Base-by-base conservation (phyloP, 345 rosid genomes). In the Psidium friedrichsthalianum region DNA sequence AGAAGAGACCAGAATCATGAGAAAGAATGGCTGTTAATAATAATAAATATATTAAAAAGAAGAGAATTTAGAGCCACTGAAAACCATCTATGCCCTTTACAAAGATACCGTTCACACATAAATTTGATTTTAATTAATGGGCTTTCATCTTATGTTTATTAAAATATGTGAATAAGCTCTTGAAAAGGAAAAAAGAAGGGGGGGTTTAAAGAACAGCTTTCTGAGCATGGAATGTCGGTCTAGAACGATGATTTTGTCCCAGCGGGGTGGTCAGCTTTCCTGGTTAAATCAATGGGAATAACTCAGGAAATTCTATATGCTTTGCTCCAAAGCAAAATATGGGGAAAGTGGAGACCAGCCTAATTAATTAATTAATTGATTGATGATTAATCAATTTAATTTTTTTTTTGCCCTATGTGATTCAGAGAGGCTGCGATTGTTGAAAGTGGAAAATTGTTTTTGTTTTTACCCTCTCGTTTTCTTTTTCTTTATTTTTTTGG, bases 1-100 rank as follows among this genome's bases (percentile, higher is more conserved):
- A 91, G 91, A 92, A 90, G 91, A 88, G 93, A 90, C 91, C 86
- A 85, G 90, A 91, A 91, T 90, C 92, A 89, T 91, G 88, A 84
- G 76, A 87, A 88, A 85, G 88, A 90, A 84, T 86, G 91, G 90
- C 74, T 81, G 82, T 29, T 83, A 83, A 64, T 88, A 86, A 55
- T 29, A 55, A 56, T 83, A 53, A 83, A 85, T 22, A 84, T 47
- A 83, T 87, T 52, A 84, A 64, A 87, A 84, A 80, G 36, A 58
- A 82, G 1, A 69, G 36, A 22, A 58, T 44, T 84, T 42, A 14
- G 47, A 54, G 32, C 82, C 85, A 88, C 21, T 87, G 86, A 42
- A 83, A 84, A 84, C 18, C 82, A 87, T 69, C 53, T 58, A 64
- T 84, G 1, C 82, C 61, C 86, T 84, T 74, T 44, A 64, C 52